Base-by-base conservation (phyloP, 2,329 filamentous ascomycete genomes). In the Penicillium hesseltinei region DNA sequence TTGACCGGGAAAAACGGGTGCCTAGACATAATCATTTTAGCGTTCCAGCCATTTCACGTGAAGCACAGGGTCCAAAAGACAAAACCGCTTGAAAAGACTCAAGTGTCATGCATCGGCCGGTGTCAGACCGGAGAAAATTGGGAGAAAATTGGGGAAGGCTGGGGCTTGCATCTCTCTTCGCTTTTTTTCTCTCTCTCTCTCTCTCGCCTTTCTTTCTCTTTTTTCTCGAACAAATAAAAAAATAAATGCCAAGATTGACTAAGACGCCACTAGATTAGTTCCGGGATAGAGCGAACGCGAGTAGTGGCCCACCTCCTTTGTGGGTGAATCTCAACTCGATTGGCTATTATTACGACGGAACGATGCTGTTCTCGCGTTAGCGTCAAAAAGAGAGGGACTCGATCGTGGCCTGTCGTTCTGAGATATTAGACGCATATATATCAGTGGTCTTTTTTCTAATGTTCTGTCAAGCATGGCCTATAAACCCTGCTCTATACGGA, bases 291-390 rank as follows among this genome's bases (percentile, higher is more conserved):
- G 54, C 45, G 50, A 60, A 59, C 58, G 42, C 52, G 57, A 59
- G 59, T 61, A 58, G 63, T 62, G 64, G 56, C 59, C 63, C 56
- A 59, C 55, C 61, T 62, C 54, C 44, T 44, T 56, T 54, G 57
- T 50, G 57, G 52, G 42, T 10, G 33, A 43, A 50, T 45, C 25
- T 23, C 19, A 23, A n/a, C 29, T 35, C 40, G 15, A 62, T 59
- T 62, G 56, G 60, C 39, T 38, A 17, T 53, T 11, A 21, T 11
- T 6, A 44, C 52, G 29, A 17, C 17, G 36, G 33, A 48, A 11
- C 21, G 38, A 55, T 51, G 15, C 31, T 55, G 27, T 44, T 44
- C 31, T 25, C 38, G 46, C n/a, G 35, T 51, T 55, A 51, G 53
- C 35, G 43, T 54, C 55, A 25, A 40, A 39, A n/a, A 17, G 27